Base-by-base conservation (phyloP, 352 stramenopile species). In the Elongisporangium senticosum region DNA sequence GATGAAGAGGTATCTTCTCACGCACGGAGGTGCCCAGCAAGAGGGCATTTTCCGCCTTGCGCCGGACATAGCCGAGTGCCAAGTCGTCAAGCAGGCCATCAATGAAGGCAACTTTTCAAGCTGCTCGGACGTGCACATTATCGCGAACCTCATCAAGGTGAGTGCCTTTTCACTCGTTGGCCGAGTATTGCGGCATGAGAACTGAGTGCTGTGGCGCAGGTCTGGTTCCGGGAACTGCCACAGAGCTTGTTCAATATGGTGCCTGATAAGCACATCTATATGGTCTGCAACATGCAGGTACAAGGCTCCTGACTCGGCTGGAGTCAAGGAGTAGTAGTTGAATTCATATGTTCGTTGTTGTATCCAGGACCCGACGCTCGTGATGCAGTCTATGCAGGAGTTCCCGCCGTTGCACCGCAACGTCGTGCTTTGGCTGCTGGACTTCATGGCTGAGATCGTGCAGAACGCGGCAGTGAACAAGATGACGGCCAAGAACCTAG, bases 81-180 rank as follows among this genome's bases (percentile, higher is more conserved):
- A 49, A 14, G 54, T 57, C 17, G 74, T 83, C 8, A 95, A 95
- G 53, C 58, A 72, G 14, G 58, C 77, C 14, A 88, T 95, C 55
- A 91, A 95, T 61, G 68, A 84, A 23, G 83, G 82, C 0, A 71
- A 62, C 1, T 90, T 86, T 26, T 69, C 60, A 11, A 74, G 72
- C 23, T 90, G 79, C 65, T 59, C 59, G 3, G 82, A 95, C 57
- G 73, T 91, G 3, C 79, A 95, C 62, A 84, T 93, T 26, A 67
- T 92, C 20, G 80, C 86, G 4, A 93, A 87, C 20, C 69, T 95
- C 21, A 92, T 95, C 71, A 95, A 95, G 71, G 77, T 78, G 52
- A n/a, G 33, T 17, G n/a, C 19, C 52, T 50, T 37, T 14, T 19
- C n/a, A n/a, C n/a, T n/a, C n/a, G 14, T 21, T 24, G 26, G 17